Evolutionary conservation across 768 basidiomycete genomes (phyloP).

Genomic region (Heimioporus sp.): DNA sequence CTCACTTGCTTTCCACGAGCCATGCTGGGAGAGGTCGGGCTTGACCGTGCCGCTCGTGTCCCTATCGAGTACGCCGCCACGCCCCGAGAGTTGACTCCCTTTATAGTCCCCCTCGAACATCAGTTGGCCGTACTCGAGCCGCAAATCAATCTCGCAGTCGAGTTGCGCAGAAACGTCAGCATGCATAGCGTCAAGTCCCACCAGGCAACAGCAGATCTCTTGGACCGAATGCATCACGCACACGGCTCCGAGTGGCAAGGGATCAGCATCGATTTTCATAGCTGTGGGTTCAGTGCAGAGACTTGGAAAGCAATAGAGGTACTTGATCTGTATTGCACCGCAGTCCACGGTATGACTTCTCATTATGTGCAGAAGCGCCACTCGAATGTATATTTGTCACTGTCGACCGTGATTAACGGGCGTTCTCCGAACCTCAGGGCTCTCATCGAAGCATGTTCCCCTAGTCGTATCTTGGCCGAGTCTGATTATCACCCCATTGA

Average conservation of each 20-base stretch:
- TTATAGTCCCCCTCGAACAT: constrained; percentile 76
- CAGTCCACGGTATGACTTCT: constrained; percentile 3
- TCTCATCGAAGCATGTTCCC: constrained; percentile 62
- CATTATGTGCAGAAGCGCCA: constrained; percentile 54
- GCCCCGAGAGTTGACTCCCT: constrained; percentile 64
- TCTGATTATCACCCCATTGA: constrained; percentile 79
- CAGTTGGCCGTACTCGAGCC: constrained; percentile 79
- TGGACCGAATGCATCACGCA: constrained; percentile 56
- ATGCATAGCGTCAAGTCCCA: constrained; percentile 85
- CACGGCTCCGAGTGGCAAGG: constrained; percentile 55
- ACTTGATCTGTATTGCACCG: constrained; percentile 11
- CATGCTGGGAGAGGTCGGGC: constrained; percentile 91
- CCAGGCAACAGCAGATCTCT: constrained; percentile 61
- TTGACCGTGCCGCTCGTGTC: constrained; percentile 80
- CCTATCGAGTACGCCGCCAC: constrained; percentile 53
- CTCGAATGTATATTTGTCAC: constrained; percentile 79
- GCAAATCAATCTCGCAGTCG: constrained; percentile 83
- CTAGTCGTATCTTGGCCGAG: constrained; percentile 77
- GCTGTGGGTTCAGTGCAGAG: constrained; percentile 80
- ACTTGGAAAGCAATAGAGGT: constrained; percentile 77
- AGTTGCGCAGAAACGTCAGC: constrained; percentile 74
- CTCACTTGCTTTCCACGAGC: constrained; percentile 62
- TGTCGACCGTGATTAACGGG: constrained; percentile 83
- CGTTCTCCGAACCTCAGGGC: constrained; percentile 61
- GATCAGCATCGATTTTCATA: constrained; percentile 88